Evolutionary conservation across 768 basidiomycete genomes (phyloP).

Genomic region (Arthromyces matolae): DNA sequence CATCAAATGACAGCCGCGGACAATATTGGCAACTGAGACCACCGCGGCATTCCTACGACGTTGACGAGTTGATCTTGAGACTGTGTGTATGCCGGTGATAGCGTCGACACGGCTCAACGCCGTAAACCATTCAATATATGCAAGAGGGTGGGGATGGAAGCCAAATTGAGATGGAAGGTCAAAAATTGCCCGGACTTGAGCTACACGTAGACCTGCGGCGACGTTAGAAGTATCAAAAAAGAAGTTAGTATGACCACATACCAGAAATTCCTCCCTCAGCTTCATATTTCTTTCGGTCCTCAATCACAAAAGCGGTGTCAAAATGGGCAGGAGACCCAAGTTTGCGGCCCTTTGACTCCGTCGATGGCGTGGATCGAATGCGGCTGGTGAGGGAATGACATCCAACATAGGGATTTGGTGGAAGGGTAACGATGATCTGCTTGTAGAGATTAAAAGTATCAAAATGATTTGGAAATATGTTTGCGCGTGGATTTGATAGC

Average conservation of each 20-base stretch:
- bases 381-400: not conserved
- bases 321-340: not conserved
- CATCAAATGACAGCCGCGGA: constrained; percentile 19
- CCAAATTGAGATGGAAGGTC: constrained; percentile 6
- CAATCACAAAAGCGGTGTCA: constrained; percentile 2
- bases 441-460: constrained; percentile 1
- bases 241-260: not conserved
- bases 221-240: not conserved
- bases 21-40: constrained; percentile 10
- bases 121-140: constrained; percentile 9
- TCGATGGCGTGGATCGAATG: not conserved
- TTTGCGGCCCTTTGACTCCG: not conserved
- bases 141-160: not conserved
- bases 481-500: not conserved
- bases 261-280: not conserved
- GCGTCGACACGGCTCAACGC: not conserved
- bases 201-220: constrained; percentile 3
- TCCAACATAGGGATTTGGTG: not conserved
- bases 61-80: constrained; percentile 18
- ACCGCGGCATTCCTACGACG: constrained; percentile 17
- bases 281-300: not conserved
- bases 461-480: not conserved
- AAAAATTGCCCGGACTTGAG: constrained; percentile 7
- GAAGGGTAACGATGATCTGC: not conserved
- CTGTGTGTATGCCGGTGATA: constrained; percentile 15